Base-by-base conservation (phyloP, 2,329 filamentous ascomycete genomes). In the Harringtonia aguacate region DNA sequence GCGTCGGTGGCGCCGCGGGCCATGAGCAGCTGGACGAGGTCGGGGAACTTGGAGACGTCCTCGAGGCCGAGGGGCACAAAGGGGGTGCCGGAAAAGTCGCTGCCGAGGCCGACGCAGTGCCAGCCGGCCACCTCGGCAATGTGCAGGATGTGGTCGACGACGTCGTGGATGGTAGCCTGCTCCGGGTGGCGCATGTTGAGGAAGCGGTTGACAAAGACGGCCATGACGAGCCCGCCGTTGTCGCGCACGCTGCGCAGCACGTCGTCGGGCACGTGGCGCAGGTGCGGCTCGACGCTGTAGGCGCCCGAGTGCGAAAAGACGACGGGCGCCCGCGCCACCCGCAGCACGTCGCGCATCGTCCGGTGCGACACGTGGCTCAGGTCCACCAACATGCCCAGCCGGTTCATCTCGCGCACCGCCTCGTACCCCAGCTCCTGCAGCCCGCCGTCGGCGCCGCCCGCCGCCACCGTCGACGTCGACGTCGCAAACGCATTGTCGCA, bases 111-210 rank as follows among this genome's bases (percentile, higher is more conserved):
- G 9, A 95, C 86, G 58, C 94, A 75, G 31, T 89, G 83, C 54
- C 83, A 95, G 2, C 90, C 89, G 47, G 94, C 86, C 22, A 82
- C 63, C 39, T 85, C 69, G 1, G 86, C 89, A 51, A 95, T 88
- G 56, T 95, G 73, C 49, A 76, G 70, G 48, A 95, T 82, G 59
- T 95, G 89, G 49, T 79, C 72, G 1, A 21, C 35, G 9, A 46
- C 35, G n/a, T 5, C 5, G 13, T 79, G 86, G 2, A 94, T 85
- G 45, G 88, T 84, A 17, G 71, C 69, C 30, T 95, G 60, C 14
- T 12, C 21, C 22, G 27, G 27, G 10, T 29, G 21, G 4, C 21
- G 30, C n/a, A n/a, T n/a, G n/a, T n/a, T n/a, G 4, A 41, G 24
- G 7, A 1, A 45, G 12, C 55, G 55, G 28, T 64, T 55, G 40